Evolutionary conservation across 2,329 filamentous ascomycete species (phyloP).

Genomic region (Aspergillus sp.): DNA sequence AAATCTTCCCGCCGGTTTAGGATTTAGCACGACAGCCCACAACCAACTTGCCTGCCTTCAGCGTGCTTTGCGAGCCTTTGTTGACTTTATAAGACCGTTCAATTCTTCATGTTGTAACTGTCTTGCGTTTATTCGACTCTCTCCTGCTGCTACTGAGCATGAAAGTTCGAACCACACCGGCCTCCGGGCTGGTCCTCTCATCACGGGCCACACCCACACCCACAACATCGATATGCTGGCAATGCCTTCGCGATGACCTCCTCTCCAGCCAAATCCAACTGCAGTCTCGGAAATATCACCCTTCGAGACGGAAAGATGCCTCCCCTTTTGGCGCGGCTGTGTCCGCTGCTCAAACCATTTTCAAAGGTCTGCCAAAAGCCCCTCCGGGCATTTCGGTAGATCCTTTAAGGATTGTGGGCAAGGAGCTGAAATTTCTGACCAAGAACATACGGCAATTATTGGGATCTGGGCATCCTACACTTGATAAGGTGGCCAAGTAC

Average conservation of each 20-base stretch:
- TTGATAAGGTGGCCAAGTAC: conserved; percentile 95
- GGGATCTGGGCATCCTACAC: conserved; percentile 84
- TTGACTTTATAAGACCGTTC: neutral
- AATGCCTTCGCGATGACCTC: conserved; percentile 34
- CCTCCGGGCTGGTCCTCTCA: conserved; percentile 29
- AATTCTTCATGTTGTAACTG: neutral
- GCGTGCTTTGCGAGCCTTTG: neutral
- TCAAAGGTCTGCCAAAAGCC: conserved; percentile 36
- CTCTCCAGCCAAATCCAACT: conserved; percentile 14
- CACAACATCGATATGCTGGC: conserved; percentile 31
- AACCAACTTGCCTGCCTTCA: neutral
- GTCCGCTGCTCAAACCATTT: conserved; percentile 46
- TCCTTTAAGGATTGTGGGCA: conserved; percentile 79
- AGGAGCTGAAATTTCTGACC: conserved; percentile 93
- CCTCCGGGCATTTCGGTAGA: conserved; percentile 63
- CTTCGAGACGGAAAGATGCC: conserved; percentile 31
- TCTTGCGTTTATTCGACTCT: neutral
- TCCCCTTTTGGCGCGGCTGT: conserved; percentile 39
- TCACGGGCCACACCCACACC: conserved; percentile 17
- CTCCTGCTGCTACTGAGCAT: conserved; percentile 20
- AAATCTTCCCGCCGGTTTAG: conserved; percentile 1
- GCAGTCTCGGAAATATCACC: conserved; percentile 33
- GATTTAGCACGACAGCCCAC: neutral
- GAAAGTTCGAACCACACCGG: conserved; percentile 31
- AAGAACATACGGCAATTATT: conserved; percentile 90